A percentile compares a stretch with the other conserved stretches of the same genome.
Conservation (phyloP, 139 green algal species). For the Ettlia oleoabundans region DNA sequence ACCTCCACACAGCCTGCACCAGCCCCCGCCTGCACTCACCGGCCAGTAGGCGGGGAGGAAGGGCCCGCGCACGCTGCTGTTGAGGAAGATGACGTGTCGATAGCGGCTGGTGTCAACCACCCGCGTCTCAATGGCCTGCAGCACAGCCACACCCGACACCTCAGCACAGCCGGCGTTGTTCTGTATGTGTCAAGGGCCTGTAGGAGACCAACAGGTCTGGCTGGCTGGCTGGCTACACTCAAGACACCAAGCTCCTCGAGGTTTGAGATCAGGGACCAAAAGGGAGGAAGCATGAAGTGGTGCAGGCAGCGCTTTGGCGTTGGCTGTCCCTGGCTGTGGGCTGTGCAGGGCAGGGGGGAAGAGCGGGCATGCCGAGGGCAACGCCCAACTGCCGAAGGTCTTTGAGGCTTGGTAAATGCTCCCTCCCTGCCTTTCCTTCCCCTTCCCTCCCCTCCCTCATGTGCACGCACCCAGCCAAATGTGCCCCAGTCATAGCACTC, state of each 20-base stretch:
- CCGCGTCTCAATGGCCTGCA: slow-evolving; percentile 31
- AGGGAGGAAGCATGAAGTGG: too few relatives aligned
- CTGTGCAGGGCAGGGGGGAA: too few relatives aligned
- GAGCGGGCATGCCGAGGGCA: too few relatives aligned
- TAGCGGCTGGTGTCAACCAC: slow-evolving; percentile 25
- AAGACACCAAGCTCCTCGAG: too few relatives aligned
- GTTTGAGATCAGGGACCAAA: too few relatives aligned
- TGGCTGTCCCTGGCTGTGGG: too few relatives aligned
- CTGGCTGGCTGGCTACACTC: too few relatives aligned
- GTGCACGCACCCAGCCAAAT: slow-evolving; percentile 58
- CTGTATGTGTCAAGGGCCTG: not conserved
- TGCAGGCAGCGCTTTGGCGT: too few relatives aligned
- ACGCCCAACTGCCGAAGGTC: not conserved
- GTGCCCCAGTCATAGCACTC: slow-evolving; percentile 66
- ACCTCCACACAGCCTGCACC: too few relatives aligned
- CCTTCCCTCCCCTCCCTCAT: not conserved
- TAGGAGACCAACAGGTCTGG: not conserved
- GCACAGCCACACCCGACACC: too few relatives aligned
- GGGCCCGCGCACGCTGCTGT: slow-evolving; percentile 51
- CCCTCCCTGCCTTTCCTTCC: too few relatives aligned
- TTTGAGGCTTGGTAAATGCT: not conserved
- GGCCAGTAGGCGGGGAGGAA: slow-evolving; percentile 53
- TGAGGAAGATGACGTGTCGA: slow-evolving; percentile 62
- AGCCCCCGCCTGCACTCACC: slow-evolving; percentile 22
- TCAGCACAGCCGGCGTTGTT: not conserved